Evolutionary conservation across 345 rosid species (phyloP).

Genomic region (Camelina laxa): DNA sequence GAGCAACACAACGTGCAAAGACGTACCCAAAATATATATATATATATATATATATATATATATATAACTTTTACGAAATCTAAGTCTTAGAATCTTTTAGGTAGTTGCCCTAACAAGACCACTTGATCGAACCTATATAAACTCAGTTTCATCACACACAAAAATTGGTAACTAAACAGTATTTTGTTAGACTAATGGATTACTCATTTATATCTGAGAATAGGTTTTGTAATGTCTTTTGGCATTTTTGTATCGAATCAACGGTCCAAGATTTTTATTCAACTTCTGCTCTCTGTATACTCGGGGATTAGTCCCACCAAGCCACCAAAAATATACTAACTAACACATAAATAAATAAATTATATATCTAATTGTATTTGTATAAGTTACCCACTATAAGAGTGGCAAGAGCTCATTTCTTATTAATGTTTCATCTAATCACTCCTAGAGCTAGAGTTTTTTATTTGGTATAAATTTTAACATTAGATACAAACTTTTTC

Average conservation of each 20-base stretch:
- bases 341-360: background rate
- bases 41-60: no score
- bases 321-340: background rate
- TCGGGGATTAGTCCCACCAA: background rate
- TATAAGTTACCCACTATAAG: no score
- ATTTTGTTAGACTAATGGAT: background rate
- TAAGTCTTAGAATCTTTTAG: background rate
- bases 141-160: background rate
- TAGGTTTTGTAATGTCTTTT: background rate
- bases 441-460: no score
- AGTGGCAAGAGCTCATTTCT: no score
- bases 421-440: no score
- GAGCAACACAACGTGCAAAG: slow-evolving; percentile 27
- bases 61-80: background rate
- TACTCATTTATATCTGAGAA: background rate
- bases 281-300: background rate
- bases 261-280: background rate
- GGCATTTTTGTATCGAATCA: background rate
- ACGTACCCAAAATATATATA: no score
- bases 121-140: slow-evolving; percentile 8
- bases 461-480: no score
- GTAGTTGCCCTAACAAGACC: slow-evolving; percentile 12
- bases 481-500: no score
- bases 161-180: background rate
- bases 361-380: no score